These are phyloP conservation scores for Clonostachys sp. DNA, from an alignment of 2,329 filamentous ascomycete genomes.

Conservation along the genomic window DNA sequence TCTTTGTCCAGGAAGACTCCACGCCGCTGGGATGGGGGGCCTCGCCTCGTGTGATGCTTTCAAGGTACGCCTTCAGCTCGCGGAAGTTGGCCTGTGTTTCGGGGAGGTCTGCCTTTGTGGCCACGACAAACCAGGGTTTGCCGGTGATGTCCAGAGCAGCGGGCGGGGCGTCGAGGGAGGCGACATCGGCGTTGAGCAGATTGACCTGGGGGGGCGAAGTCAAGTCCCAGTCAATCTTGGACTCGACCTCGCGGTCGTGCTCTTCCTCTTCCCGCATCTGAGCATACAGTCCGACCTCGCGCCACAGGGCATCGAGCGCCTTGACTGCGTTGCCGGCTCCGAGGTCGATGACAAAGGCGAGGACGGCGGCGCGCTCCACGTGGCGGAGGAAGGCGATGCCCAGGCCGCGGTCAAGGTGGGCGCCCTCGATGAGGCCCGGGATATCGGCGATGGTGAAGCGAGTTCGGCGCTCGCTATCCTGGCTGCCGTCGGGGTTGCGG, in stretches of 20 bases:
- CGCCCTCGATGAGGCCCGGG: constrained; percentile 86
- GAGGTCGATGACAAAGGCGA: constrained; percentile 92
- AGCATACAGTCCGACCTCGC: constrained; percentile 83
- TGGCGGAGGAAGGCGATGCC: constrained; percentile 91
- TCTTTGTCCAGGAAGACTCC: constrained; percentile 49
- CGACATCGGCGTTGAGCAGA: constrained; percentile 10
- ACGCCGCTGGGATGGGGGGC: constrained; percentile 70
- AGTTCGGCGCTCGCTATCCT: constrained; percentile 54
- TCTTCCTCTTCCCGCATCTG: constrained; percentile 73
- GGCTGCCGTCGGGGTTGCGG: constrained; percentile 18
- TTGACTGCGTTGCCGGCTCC: constrained; percentile 72
- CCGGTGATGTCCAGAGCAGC: constrained; percentile 67
- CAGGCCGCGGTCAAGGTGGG: constrained; percentile 85
- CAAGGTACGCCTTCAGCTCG: constrained; percentile 66
- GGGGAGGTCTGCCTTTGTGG: constrained; percentile 84
- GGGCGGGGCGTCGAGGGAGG: constrained; percentile 4
- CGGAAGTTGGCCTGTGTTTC: constrained; percentile 75
- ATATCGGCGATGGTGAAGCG: constrained; percentile 95
- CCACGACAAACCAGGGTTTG: constrained; percentile 96
- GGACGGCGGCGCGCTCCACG: constrained; percentile 86
- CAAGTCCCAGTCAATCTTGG: constrained; percentile 53
- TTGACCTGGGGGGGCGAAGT: constrained; percentile 2
- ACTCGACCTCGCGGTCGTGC: constrained; percentile 55
- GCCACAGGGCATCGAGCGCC: constrained; percentile 81
- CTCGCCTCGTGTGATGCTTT: constrained; percentile 55